Evolutionary conservation across 2,329 filamentous ascomycete species (phyloP), one percentile per base, ranked within the genome.

Genomic region (Ophiognomonia clavigignenti-juglandacearum): DNA sequence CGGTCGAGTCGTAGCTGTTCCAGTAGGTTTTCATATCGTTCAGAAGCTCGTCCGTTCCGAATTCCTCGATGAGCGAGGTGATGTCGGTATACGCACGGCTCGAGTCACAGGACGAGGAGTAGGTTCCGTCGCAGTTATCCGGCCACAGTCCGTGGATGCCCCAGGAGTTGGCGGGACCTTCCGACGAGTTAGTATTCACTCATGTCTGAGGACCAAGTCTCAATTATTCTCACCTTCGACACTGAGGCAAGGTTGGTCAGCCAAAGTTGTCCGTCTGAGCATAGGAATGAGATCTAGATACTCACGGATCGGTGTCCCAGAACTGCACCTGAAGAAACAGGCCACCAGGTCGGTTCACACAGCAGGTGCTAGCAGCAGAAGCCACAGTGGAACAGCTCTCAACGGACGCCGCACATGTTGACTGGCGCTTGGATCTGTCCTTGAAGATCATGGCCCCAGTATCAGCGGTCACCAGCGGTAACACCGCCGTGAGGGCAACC

Each of bases 131-230:
- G n/a, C 49, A 51, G 13, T 51, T 31, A 26, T 51, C 49, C 16
- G 49, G 49, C 49, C 49, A 51, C 11, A 51, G 42, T 13, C 49
- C 49, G 39, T 51, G 49, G 6, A 51, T 51, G 14, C 45, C 47
- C 49, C 49, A 51, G 11, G 49, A 51, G 41, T 51, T 32, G 9
- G 49, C 39, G 3, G 49, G 49, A 16, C 49, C 49, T 39, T 35
- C 18, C 6, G 5, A 6, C 3, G 18, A 6, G 23, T 48, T 23
- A 44, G 26, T 3, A 10, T 7, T 45, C 4, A 35, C 19, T 35
- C 6, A 14, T 32, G 7, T 18, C 16, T 16, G 32, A 14, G n/a
- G 8, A 16, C 16, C 19, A 14, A 35, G 8, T 6, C 4, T 5
- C n/a, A 27, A 4, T 19, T 23, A 20, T 11, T n/a, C 45, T 51